Evolutionary conservation across 768 basidiomycete genomes (phyloP).

Genomic region (Naganishia randhawae): DNA sequence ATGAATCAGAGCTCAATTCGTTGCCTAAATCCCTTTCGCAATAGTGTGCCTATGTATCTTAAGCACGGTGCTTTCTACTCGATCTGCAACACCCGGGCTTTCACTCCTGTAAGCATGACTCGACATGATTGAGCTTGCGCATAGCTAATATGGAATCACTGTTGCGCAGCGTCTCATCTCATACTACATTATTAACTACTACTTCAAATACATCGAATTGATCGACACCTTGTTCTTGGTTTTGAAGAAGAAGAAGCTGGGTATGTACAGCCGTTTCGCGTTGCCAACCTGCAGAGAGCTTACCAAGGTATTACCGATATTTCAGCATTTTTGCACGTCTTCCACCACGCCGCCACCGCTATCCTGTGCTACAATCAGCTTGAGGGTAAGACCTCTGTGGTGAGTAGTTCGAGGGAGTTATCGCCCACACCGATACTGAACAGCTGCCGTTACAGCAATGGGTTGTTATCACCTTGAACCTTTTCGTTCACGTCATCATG

Average conservation of each 20-base stretch:
- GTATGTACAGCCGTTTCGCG: conserved; percentile 54
- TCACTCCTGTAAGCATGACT: conserved; percentile 72
- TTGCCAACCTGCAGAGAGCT: not conserved
- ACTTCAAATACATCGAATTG: conserved; percentile 95
- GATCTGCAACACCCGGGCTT: conserved; percentile 71
- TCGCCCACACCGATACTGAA: conserved; percentile 11
- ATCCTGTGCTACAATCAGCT: conserved; percentile 90
- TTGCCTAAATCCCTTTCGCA: not conserved
- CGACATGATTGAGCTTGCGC: not conserved
- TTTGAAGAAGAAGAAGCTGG: conserved; percentile 95
- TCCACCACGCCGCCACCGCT: conserved; percentile 98
- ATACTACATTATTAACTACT: conserved; percentile 99
- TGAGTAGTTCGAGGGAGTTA: conserved; percentile 54
- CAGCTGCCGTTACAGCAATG: conserved; percentile 65
- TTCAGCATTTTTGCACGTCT: conserved; percentile 92
- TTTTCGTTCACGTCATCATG: conserved; percentile 94
- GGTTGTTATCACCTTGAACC: conserved; percentile 87
- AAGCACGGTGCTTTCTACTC: conserved; percentile 68
- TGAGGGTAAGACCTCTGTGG: conserved; percentile 88
- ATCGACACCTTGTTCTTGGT: conserved; percentile 95
- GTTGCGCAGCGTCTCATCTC: conserved; percentile 72
- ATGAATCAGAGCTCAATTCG: not conserved
- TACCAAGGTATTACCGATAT: conserved; percentile 2
- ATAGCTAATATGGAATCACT: not conserved
- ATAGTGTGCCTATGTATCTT: conserved; percentile 65